Base-by-base conservation (phyloP, 2,329 filamentous ascomycete species). In the Cytospora piceae region DNA sequence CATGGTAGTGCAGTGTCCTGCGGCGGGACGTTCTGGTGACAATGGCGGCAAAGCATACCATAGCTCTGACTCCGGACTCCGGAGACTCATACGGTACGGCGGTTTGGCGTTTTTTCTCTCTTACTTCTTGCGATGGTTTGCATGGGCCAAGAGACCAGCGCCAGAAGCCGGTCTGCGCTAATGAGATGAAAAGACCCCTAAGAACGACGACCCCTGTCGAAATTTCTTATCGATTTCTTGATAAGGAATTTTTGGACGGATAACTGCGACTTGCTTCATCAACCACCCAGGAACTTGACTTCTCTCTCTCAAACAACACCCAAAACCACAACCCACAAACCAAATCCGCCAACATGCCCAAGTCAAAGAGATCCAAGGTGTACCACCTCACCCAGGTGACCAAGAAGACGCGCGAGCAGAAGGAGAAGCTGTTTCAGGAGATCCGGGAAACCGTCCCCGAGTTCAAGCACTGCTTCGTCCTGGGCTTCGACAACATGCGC, bases 401-500 rank as follows among this genome's bases (percentile, higher is more conserved):
- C 79, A 97, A 97, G 84, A 98, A 97, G 84, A 90, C 88, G 69
- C 90, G 91, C 80, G 96, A 96, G 82, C 91, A 97, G 79, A 94
- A 94, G 78, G 87, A 94, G 75, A 89, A 90, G 75, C 90, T 98
- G 69, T 97, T 94, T 81, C 84, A 90, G 79, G 93, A 92, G 78
- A 90, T 99, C 70, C 93, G 93, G 78, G 90, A 94, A 77, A 89
- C 89, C 74, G 85, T 96, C 67, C 90, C 93, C 75, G 83, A 92
- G 74, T 97, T 94, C 84, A 87, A 93, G 79, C 88, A 94, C 83
- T 91, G 94, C 81, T 96, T 96, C 80, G 92, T 97, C 76, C 96
- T 99, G 78, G 86, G 87, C 74, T 90, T 99, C 72, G 92, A 96
- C 76, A 97, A 98, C 83, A 97, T 97, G 93, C 93, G 95, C 77